Conservation (phyloP, 305 asterid genomes). For the Solanum hybrid region DNA sequence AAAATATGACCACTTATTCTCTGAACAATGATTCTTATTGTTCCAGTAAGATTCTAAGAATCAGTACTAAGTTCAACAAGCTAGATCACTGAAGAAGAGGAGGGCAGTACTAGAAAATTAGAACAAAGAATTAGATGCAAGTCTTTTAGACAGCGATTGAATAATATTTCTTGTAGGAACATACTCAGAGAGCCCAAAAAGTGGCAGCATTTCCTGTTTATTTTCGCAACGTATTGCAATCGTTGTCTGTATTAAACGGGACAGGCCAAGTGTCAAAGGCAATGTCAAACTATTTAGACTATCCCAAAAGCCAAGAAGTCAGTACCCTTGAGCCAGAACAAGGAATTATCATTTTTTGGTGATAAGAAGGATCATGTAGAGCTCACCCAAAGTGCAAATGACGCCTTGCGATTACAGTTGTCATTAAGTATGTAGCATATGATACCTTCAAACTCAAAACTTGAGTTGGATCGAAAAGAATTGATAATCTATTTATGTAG, state of each 20-base stretch:
- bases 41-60: neutral
- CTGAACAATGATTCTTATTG: neutral
- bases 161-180: neutral
- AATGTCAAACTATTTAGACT: neutral
- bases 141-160: neutral
- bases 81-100: neutral
- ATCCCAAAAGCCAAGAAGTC: neutral
- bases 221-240: neutral
- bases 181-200: neutral
- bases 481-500: neutral
- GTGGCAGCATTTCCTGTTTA: neutral
- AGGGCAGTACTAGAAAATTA: neutral
- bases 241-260: neutral
- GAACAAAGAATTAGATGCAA: neutral
- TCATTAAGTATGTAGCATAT: neutral
- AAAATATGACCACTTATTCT: neutral
- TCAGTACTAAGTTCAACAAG: neutral
- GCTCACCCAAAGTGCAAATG: neutral
- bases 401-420: neutral
- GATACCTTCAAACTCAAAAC: neutral
- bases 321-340: neutral
- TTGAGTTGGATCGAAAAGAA: neutral
- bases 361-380: neutral
- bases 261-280: neutral
- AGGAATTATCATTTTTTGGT: neutral